phyloP scores from a whole-genome alignment of 2,329 filamentous ascomycete species.

The Monilinia fructigena region DNA sequence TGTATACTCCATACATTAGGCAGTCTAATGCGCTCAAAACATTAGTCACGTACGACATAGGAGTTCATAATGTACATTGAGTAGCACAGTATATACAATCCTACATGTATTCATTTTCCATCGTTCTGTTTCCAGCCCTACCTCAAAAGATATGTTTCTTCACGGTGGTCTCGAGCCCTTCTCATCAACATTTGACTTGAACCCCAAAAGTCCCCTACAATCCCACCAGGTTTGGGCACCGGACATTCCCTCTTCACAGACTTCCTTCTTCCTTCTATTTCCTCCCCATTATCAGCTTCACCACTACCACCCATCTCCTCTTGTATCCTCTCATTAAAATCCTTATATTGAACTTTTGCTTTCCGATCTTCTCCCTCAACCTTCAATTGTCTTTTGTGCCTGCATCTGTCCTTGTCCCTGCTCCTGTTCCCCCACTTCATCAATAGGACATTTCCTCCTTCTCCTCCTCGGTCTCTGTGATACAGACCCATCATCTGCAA shows the following conservation, averaged over 20 bases:
- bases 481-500: conserved; percentile 59
- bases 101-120: neutral
- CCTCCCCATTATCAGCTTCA: conserved; percentile 9
- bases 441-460: conserved; percentile 45
- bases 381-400: conserved; percentile 23
- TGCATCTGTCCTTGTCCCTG: conserved; percentile 34
- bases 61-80: neutral
- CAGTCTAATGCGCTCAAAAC: too few species aligned
- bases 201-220: conserved; percentile 68
- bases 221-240: conserved; percentile 82
- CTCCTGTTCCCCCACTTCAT: conserved; percentile 9
- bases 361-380: neutral
- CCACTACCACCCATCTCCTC: conserved; percentile 41
- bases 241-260: conserved; percentile 71
- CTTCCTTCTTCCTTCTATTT: conserved; percentile 1
- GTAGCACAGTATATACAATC: conserved; percentile 8
- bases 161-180: conserved; percentile 36
- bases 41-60: too few species aligned
- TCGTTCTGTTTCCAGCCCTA: neutral
- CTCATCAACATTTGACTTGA: conserved; percentile 33
- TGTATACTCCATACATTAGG: too few species aligned
- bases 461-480: conserved; percentile 43
- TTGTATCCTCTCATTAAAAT: conserved; percentile 28
- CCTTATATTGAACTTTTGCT: conserved; percentile 4
- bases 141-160: conserved; percentile 6